phyloP scores from a whole-genome alignment of 2,329 filamentous ascomycete genomes.

The Aureobasidium subglaciale region DNA sequence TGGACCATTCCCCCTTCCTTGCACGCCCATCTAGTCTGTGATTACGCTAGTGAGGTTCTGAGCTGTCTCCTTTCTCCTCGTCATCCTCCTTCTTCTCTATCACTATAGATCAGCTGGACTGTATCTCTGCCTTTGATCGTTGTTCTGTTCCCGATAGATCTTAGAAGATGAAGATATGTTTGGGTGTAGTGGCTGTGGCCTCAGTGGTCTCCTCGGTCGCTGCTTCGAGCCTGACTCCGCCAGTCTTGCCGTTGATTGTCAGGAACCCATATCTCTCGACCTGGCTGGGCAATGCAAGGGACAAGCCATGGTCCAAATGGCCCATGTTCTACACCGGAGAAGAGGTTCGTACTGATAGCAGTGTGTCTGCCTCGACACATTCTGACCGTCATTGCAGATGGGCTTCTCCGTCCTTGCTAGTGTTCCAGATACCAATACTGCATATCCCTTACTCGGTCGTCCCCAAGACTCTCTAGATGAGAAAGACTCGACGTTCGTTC shows the following conservation, averaged over 20 bases:
- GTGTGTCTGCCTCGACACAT: neutral
- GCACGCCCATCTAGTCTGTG: conserved; percentile 1
- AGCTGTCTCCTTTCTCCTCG: neutral
- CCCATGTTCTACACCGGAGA: conserved; percentile 77
- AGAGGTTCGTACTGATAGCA: conserved; percentile 37
- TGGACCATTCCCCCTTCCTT: neutral
- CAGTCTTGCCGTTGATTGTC: conserved; percentile 44
- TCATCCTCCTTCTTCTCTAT: neutral
- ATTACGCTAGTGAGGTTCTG: conserved; percentile 11
- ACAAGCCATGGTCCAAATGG: conserved; percentile 74
- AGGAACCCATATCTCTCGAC: conserved; percentile 46
- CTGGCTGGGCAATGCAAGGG: conserved; percentile 58
- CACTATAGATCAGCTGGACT: conserved; percentile 3
- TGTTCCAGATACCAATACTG: conserved; percentile 50
- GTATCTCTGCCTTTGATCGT: neutral
- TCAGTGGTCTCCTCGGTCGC: conserved; percentile 19
- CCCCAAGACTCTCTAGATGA: conserved; percentile 55
- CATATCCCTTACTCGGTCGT: conserved; percentile 59
- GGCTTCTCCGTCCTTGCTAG: conserved; percentile 58
- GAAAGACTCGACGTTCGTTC: conserved; percentile 33
- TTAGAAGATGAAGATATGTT: conserved; percentile 19
- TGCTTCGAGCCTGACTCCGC: conserved; percentile 50
- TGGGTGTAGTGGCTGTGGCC: conserved; percentile 1
- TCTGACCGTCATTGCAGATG: conserved; percentile 34
- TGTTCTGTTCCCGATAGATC: neutral